Conservation (phyloP, 202 grass and related monocot species). For the Brachypodium distachyon region DNA sequence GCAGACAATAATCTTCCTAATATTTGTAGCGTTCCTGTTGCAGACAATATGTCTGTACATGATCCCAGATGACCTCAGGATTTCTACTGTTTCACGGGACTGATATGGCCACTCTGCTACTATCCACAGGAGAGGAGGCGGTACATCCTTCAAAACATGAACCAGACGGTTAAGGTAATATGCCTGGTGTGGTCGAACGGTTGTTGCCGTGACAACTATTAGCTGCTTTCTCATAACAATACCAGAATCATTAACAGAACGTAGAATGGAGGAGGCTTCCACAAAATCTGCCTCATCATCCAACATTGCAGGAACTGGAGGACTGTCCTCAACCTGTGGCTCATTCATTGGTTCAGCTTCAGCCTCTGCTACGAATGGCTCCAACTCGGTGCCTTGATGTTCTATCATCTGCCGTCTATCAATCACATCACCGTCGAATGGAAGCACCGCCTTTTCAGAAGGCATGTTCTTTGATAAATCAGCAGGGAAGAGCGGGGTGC, state of each 20-base stretch:
- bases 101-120: constrained; percentile 71
- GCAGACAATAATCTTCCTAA: constrained; percentile 65
- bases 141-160: constrained; percentile 60
- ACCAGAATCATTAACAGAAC: constrained; percentile 29
- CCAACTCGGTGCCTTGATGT: constrained; percentile 18
- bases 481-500: constrained; percentile 60
- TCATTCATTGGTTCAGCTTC: constrained; percentile 21
- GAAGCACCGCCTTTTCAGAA: constrained; percentile 30
- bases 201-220: constrained; percentile 78
- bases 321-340: constrained; percentile 26
- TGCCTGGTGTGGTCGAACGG: constrained; percentile 74
- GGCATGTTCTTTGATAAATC: constrained; percentile 45
- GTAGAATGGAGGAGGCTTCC: constrained; percentile 18
- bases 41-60: constrained; percentile 98
- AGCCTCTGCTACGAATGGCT: constrained; percentile 16
- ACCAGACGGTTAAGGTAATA: constrained; percentile 80
- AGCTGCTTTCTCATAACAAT: constrained; percentile 66
- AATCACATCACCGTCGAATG: constrained; percentile 21
- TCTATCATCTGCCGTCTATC: constrained; percentile 31
- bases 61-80: constrained; percentile 81
- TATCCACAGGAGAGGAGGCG: constrained; percentile 81
- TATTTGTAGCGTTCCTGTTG: constrained; percentile 56
- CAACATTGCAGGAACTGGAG: constrained; percentile 41
- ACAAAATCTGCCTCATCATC: constrained; percentile 42
- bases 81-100: constrained; percentile 76